A percentile compares a stretch with the other conserved stretches of the same genome.
These are phyloP conservation scores for Penicillium nucicola DNA, from an alignment of 495 filamentous ascomycete species.

Conservation along the genomic window DNA sequence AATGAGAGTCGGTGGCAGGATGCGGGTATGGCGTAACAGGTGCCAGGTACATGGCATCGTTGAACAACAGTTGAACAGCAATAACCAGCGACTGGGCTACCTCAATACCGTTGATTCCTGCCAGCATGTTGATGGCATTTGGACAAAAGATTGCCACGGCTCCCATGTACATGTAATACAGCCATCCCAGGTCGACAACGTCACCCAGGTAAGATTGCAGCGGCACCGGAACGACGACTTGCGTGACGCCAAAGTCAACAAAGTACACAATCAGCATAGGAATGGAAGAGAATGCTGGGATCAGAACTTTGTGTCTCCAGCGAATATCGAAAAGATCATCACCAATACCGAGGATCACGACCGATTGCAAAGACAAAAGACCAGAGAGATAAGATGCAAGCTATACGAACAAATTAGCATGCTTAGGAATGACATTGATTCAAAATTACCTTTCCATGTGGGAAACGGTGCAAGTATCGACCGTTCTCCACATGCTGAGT, in stretches of 20 bases:
- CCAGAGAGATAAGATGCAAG: slow-evolving; percentile 94
- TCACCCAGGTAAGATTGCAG: slow-evolving; percentile 79
- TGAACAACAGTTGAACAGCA: slow-evolving; percentile 74
- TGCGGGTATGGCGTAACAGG: slow-evolving; percentile 73
- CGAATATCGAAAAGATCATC: slow-evolving; percentile 98
- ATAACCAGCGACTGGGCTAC: slow-evolving; percentile 92
- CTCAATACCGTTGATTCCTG: slow-evolving; percentile 96
- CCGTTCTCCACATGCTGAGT: slow-evolving; percentile 67
- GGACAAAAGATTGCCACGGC: slow-evolving; percentile 92
- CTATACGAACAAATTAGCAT: slow-evolving; percentile 39
- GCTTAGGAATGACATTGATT: neutral
- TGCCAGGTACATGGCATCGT: slow-evolving; percentile 74
- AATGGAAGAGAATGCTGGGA: slow-evolving; percentile 89
- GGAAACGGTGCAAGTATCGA: slow-evolving; percentile 83
- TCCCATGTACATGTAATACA: slow-evolving; percentile 98
- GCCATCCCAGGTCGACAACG: slow-evolving; percentile 78
- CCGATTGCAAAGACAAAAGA: slow-evolving; percentile 83
- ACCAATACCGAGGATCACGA: slow-evolving; percentile 85
- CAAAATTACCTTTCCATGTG: slow-evolving; percentile 76
- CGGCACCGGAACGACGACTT: slow-evolving; percentile 82
- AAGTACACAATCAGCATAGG: slow-evolving; percentile 97
- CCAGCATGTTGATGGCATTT: slow-evolving; percentile 98
- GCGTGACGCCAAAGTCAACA: slow-evolving; percentile 95
- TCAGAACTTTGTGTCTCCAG: slow-evolving; percentile 98
- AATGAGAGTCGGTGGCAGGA: slow-evolving; percentile 90